Conservation (phyloP, 2,329 filamentous ascomycete genomes). For the Pseudogymnoascus pannorum region DNA sequence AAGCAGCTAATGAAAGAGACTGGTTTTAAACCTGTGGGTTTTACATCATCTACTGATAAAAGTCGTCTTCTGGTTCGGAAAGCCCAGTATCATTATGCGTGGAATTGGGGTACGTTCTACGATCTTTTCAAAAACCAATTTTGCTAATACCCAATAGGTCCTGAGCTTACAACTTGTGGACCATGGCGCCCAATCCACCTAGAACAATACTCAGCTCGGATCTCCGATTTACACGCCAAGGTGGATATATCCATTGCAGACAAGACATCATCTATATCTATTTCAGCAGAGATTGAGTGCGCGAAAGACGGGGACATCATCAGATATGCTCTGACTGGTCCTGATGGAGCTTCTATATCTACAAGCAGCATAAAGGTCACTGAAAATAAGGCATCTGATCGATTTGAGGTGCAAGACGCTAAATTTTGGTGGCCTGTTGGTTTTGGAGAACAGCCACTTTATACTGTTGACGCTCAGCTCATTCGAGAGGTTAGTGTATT, state of each 20-base stretch:
- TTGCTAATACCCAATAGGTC: not conserved
- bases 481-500: not conserved
- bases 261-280: not conserved
- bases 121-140: not conserved
- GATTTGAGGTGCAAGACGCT: slow-evolving; percentile 48
- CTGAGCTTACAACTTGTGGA: slow-evolving; percentile 52
- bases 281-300: not conserved
- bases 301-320: not conserved
- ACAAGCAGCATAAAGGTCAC: not conserved
- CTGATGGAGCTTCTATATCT: not conserved
- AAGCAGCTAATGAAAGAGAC: not conserved
- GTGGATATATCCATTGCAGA: slow-evolving; percentile 38
- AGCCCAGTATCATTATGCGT: slow-evolving; percentile 61
- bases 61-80: slow-evolving; percentile 28
- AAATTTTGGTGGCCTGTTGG: slow-evolving; percentile 66
- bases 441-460: slow-evolving; percentile 65
- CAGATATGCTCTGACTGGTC: not conserved
- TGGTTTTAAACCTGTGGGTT: not conserved
- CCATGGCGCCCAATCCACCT: slow-evolving; percentile 64
- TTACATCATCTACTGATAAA: slow-evolving; percentile 33
- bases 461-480: slow-evolving; percentile 48
- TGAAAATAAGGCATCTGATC: not conserved
- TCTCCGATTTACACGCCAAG: slow-evolving; percentile 55
- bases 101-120: slow-evolving; percentile 59
- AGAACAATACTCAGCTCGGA: slow-evolving; percentile 56